These are phyloP conservation scores for Puccinia novopanici DNA, from an alignment of 1,284 basidiomycete species.

Conservation along the genomic window DNA sequence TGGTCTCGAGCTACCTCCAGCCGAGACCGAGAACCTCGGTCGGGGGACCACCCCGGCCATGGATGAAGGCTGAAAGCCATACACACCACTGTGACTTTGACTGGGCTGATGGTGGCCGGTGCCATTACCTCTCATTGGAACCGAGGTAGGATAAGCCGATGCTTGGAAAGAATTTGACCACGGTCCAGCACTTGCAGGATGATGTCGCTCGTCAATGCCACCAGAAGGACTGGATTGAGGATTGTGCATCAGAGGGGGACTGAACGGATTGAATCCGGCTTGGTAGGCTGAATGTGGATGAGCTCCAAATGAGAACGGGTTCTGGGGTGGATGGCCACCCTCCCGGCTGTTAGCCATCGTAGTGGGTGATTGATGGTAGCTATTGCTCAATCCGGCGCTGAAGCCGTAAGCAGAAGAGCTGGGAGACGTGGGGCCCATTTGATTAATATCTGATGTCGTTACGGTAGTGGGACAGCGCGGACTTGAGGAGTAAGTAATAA, in stretches of 20 bases:
- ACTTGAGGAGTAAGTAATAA: conserved; percentile 16
- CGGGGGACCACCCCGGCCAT: not conserved
- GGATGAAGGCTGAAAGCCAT: conserved; percentile 34
- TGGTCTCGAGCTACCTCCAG: conserved; percentile 5
- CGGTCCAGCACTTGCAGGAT: conserved; percentile 44
- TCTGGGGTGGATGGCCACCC: conserved; percentile 11
- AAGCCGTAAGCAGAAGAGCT: conserved; percentile 28
- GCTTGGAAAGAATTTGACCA: conserved; percentile 28
- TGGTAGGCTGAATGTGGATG: conserved; percentile 21
- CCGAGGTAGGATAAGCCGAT: not conserved
- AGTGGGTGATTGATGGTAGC: not conserved
- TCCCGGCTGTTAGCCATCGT: not conserved
- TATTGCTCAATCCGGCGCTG: not conserved
- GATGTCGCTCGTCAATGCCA: not conserved
- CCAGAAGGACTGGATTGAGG: not conserved
- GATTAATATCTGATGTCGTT: conserved; percentile 16
- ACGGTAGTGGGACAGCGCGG: conserved; percentile 9
- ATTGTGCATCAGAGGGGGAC: conserved; percentile 11
- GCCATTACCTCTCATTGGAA: not conserved
- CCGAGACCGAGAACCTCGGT: conserved; percentile 12
- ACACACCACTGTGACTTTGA: conserved; percentile 45
- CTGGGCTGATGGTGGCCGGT: conserved; percentile 33
- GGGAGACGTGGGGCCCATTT: conserved; percentile 1
- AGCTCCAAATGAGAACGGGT: conserved; percentile 24
- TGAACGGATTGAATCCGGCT: conserved; percentile 25